Evolutionary conservation across 2,329 filamentous ascomycete species (phyloP).

Genomic region (Apiospora saccharicola): DNA sequence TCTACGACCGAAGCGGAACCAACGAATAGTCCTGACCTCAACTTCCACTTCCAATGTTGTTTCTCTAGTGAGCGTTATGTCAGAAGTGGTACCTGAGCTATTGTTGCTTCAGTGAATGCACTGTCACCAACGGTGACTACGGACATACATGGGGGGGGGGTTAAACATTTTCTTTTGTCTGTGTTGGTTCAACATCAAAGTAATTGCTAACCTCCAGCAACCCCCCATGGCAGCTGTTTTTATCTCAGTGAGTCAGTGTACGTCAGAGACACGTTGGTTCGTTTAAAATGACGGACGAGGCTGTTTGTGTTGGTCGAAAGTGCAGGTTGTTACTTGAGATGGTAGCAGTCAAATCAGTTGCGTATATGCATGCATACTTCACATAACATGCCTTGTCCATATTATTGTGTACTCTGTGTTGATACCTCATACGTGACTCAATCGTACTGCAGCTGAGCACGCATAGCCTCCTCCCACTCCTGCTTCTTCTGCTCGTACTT

Average conservation of each 20-base stretch:
- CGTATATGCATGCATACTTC: neutral
- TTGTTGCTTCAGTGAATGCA: no score
- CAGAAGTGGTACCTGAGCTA: no score
- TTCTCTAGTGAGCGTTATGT: neutral
- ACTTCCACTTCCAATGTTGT: neutral
- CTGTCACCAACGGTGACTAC: no score
- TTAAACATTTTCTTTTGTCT: no score
- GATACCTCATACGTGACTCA: neutral
- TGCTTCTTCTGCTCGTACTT: conserved; percentile 57
- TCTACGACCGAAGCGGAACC: neutral
- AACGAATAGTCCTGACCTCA: neutral
- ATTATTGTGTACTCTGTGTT: neutral
- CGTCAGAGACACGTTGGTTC: neutral
- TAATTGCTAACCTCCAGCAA: no score
- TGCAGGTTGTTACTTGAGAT: neutral
- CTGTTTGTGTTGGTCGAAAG: neutral
- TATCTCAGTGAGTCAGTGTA: neutral
- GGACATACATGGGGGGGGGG: no score
- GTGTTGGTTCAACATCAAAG: no score
- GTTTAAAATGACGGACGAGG: neutral
- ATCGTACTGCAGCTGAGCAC: conserved; percentile 24
- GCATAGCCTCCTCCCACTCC: conserved; percentile 46
- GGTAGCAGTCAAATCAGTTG: neutral
- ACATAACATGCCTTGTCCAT: no score
- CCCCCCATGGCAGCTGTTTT: no score